Evolutionary conservation across 371 early-diverging fungal species (phyloP).

Genomic region (Mortierella sp.): DNA sequence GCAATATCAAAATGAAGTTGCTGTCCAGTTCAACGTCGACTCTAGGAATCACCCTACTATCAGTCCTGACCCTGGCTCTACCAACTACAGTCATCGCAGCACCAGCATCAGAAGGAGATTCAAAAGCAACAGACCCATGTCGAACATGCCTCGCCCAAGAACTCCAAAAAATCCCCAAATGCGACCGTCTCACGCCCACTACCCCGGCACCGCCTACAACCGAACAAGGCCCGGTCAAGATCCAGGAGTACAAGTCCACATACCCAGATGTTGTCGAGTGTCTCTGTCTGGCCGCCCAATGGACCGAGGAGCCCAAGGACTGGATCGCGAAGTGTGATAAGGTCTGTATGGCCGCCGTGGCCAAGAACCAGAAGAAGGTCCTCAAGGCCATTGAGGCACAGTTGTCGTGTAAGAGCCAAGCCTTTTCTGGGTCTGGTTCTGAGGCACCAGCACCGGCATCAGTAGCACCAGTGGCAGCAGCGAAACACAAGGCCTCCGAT

Average conservation of each 20-base stretch:
- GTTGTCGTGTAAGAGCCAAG: conserved; percentile 12
- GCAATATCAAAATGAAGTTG: too few species aligned
- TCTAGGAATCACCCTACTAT: too few species aligned
- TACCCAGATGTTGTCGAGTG: conserved; percentile 19
- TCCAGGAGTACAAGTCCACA: conserved; percentile 20
- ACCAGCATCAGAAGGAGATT: not conserved
- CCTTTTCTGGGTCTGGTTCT: too few species aligned
- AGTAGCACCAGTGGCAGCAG: not conserved
- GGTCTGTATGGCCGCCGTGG: conserved; percentile 7
- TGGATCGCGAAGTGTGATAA: conserved; percentile 16
- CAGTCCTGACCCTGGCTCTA: too few species aligned
- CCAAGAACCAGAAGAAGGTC: not conserved
- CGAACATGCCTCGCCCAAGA: conserved; percentile 44
- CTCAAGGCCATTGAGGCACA: not conserved
- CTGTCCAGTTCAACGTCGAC: too few species aligned
- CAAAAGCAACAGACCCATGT: conserved; percentile 5
- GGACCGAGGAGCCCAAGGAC: not conserved
- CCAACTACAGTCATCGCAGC: not conserved
- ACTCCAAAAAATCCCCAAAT: conserved; percentile 61
- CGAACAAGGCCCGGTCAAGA: conserved; percentile 3
- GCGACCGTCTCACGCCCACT: conserved; percentile 28
- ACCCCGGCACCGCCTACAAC: not conserved
- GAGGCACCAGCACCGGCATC: not conserved
- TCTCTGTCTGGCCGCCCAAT: conserved; percentile 11
- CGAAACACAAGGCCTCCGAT: not conserved